Evolutionary conservation across 2,329 filamentous ascomycete species (phyloP).

Genomic region (Tolypocladium album): DNA sequence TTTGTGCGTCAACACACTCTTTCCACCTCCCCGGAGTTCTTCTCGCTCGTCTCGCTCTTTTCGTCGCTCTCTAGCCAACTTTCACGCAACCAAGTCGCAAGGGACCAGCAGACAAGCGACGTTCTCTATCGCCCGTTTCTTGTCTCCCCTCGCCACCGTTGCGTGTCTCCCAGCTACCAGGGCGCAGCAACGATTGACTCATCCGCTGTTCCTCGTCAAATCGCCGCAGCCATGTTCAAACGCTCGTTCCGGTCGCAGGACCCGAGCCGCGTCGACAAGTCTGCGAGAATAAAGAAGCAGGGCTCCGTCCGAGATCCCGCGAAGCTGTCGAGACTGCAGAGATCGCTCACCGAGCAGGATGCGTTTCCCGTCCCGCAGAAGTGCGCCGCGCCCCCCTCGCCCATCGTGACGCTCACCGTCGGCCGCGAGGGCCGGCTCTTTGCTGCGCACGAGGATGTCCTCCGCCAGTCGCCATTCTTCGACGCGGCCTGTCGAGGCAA

Average conservation of each 20-base stretch:
- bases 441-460: constrained; percentile 88
- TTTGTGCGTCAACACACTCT: constrained; percentile 28
- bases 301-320: constrained; percentile 54
- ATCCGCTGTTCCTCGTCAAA: background rate
- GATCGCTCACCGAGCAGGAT: constrained; percentile 57
- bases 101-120: background rate
- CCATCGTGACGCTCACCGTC: constrained; percentile 80
- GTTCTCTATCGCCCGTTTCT: constrained; percentile 1
- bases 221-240: constrained; percentile 67
- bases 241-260: constrained; percentile 78
- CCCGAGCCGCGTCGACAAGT: constrained; percentile 68
- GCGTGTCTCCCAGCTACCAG: constrained; percentile 6
- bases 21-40: constrained; percentile 15
- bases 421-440: constrained; percentile 81
- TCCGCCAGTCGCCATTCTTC: constrained; percentile 79
- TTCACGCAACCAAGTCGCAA: background rate
- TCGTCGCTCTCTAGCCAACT: constrained; percentile 40
- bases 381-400: constrained; percentile 33
- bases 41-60: constrained; percentile 37
- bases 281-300: constrained; percentile 64
- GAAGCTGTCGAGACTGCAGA: constrained; percentile 77
- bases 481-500: constrained; percentile 58
- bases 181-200: background rate
- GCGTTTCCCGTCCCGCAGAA: background rate
- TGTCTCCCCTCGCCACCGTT: constrained; percentile 1